These are phyloP conservation scores for Pseudotulostoma volvatum DNA, from an alignment of 495 filamentous ascomycete species.

Conservation along the genomic window DNA sequence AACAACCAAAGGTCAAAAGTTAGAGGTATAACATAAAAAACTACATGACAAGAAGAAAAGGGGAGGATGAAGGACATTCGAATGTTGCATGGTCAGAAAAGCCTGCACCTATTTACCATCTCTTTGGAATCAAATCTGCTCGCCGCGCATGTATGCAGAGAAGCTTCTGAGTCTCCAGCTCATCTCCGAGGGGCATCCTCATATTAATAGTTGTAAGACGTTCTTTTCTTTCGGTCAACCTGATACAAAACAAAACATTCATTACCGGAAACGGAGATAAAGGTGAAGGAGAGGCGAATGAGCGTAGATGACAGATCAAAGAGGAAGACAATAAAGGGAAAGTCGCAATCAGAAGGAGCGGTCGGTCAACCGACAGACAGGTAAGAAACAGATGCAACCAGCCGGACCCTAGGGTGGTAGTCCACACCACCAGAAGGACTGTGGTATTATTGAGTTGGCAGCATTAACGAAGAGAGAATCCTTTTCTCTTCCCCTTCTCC, in stretches of 20 bases:
- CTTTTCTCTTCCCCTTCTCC: conserved; percentile 87
- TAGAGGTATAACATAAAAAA: conserved; percentile 36
- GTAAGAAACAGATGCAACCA: conserved; percentile 15
- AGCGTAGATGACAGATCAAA: conserved; percentile 23
- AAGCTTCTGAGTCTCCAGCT: conserved; percentile 4
- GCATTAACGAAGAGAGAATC: conserved; percentile 85
- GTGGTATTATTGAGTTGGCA: conserved; percentile 2
- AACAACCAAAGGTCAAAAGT: too few relatives aligned
- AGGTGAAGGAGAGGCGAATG: conserved; percentile 19
- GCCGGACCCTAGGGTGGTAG: conserved; percentile 11
- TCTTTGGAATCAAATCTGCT: conserved; percentile 1
- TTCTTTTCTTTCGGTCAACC: conserved; percentile 12
- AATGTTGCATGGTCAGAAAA: background rate
- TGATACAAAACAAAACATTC: conserved; percentile 17
- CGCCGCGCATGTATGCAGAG: conserved; percentile 6
- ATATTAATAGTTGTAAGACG: conserved; percentile 10
- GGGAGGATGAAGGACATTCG: conserved; percentile 15
- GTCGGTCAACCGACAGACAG: conserved; percentile 18
- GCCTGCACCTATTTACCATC: background rate
- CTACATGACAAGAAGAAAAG: conserved; percentile 38
- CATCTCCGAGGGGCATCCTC: conserved; percentile 2
- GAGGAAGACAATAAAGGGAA: conserved; percentile 7
- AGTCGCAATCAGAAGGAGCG: conserved; percentile 9
- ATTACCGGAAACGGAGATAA: conserved; percentile 18
- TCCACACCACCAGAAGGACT: conserved; percentile 8